Base-by-base conservation (phyloP, 345 rosid species). In the Hibiscus syriacus region DNA sequence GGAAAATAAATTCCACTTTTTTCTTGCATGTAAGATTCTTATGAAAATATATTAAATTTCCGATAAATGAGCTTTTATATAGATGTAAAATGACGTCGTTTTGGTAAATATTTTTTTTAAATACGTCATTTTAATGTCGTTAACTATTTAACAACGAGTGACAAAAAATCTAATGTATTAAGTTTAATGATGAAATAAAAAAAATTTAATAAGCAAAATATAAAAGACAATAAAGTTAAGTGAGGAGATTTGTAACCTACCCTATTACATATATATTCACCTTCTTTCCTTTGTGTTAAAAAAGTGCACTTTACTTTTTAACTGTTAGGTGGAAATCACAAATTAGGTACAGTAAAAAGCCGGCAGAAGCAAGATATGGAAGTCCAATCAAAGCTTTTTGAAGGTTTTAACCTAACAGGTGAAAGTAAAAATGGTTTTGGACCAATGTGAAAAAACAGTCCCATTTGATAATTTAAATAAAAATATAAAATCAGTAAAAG, bases 331-430 rank as follows among this genome's bases (percentile, higher is more conserved):
- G 7, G 5, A 36, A 1, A 36, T 36, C 9, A 36, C 39, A 11
- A 22, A 41, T 22, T 62, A 41, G 34, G 6, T 41, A 11, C 32
- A 61, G 30, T 45, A 45, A 14, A n/a, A 45, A 23, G 2, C 66
- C 30, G 66, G 66, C 66, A 62, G 41, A 62, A 62, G 66, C 52
- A 39, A 39, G 9, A 22, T 23, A 41, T 41, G 36, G 6, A 25
- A 39, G 66, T 23, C 52, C 52, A 62, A 62, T 62, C 53, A 62
- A 3, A 23, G 53, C 53, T 38, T 60, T 60, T 11, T 38, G 39
- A 50, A 50, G 8, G 25, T 50, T 20, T 50, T 50, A 36, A 36
- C n/a, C 1, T 27, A 5, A 8, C n/a, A 12, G 32, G 70, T 67
- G 61, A 53, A 67, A 52, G n/a, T 36, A 19, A 11, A 50, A 27